Evolutionary conservation across 495 filamentous ascomycete species (phyloP), one percentile per base, ranked within the genome.

Genomic region (Tricharina praecox): DNA sequence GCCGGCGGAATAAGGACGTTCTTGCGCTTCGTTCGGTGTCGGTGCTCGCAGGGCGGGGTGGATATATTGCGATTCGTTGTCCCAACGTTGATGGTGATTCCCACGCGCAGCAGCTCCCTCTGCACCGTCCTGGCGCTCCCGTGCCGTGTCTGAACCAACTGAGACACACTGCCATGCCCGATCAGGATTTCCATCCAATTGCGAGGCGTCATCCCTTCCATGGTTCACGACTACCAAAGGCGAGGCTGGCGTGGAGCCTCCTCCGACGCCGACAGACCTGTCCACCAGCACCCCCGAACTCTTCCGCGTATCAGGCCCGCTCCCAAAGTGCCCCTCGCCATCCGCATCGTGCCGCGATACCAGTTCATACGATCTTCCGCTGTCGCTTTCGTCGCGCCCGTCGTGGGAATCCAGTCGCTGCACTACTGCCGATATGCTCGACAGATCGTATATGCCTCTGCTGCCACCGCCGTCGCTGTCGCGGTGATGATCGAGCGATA

Each of bases 1-100:
- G 57, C 55, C 56, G 23, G n/a, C 30, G 20, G 43, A 15, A 33
- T 30, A 43, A 43, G 40, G 23, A 11, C 40, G 20, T 25, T 43
- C 40, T 11, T 43, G 21, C 20, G 8, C 13, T 24, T 11, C 37
- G n/a, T n/a, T n/a, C n/a, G n/a, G n/a, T n/a, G n/a, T n/a, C n/a
- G n/a, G n/a, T 21, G 37, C 13, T 40, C 37, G 15, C 15, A 16
- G 21, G 10, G 40, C 40, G 20, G 19, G 23, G 40, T 43, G 40
- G 26, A 26, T 43, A 25, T 43, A 19, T 18, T 18, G 9, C 23
- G 24, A 19, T 25, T 2, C 21, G 21, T 43, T 8, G 21, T 43
- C 20, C 10, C 26, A 23, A n/a, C 26, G 40, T 11, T 43, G 21
- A 18, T 37, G 8, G n/a, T n/a, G n/a, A n/a, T n/a, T n/a, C n/a